These are phyloP conservation scores for Talaromyces atroroseus DNA, from an alignment of 2,329 filamentous ascomycete species.

Conservation along the genomic window DNA sequence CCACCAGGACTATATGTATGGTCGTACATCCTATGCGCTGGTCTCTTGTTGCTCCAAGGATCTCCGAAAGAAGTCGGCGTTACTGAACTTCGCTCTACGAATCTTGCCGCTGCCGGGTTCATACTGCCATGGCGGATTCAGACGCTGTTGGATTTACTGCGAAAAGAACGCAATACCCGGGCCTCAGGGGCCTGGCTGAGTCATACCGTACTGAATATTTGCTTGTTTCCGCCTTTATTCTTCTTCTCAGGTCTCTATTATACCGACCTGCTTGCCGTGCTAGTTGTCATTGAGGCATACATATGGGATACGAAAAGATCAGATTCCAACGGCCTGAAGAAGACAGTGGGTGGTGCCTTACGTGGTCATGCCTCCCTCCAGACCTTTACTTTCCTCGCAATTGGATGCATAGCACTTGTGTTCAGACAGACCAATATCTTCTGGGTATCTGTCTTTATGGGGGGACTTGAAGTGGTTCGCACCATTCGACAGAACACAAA, in stretches of 20 bases:
- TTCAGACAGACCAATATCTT: conserved; percentile 97
- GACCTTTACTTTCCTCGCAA: conserved; percentile 40
- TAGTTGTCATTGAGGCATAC: conserved; percentile 68
- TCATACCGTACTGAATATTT: conserved; percentile 64
- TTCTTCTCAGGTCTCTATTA: conserved; percentile 97
- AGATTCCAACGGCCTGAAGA: conserved; percentile 13
- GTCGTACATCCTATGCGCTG: conserved; percentile 43
- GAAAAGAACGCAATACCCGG: conserved; percentile 27
- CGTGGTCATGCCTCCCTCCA: conserved; percentile 18
- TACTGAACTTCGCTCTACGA: conserved; percentile 33
- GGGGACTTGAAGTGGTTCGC: conserved; percentile 39
- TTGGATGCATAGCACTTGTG: conserved; percentile 62
- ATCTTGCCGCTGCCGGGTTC: conserved; percentile 31
- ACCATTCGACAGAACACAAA: conserved; percentile 27
- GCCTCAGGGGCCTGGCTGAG: conserved; percentile 30
- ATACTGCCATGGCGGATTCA: conserved; percentile 49
- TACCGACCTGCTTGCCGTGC: conserved; percentile 80
- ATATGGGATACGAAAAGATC: conserved; percentile 41
- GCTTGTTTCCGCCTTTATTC: conserved; percentile 82
- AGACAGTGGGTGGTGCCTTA: conserved; percentile 5
- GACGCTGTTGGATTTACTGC: conserved; percentile 45
- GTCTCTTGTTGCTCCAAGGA: conserved; percentile 19
- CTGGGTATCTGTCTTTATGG: conserved; percentile 63
- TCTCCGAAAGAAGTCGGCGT: conserved; percentile 30
- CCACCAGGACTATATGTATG: conserved; percentile 72